Conservation (phyloP, 2,329 filamentous ascomycete species). For the Cladosporium sp. region DNA sequence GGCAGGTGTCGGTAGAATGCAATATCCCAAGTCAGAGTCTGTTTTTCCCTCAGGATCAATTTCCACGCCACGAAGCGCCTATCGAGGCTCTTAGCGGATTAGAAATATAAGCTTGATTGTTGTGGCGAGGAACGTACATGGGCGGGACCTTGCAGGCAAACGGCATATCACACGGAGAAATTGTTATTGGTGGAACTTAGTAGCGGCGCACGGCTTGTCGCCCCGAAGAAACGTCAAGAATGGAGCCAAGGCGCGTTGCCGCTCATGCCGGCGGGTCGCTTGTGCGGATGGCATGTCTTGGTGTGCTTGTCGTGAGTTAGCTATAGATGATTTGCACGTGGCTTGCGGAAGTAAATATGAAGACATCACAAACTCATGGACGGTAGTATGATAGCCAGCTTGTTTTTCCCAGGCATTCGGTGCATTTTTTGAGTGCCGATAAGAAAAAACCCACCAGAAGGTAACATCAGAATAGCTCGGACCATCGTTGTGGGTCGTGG, state of each 20-base stretch:
- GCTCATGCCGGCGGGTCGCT: slow-evolving; percentile 1
- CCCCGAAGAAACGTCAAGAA: slow-evolving; percentile 9
- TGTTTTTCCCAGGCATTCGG: neutral
- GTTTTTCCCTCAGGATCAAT: neutral
- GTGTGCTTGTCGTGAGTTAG: neutral
- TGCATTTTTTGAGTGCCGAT: neutral
- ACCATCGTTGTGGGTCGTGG: neutral
- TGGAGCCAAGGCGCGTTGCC: slow-evolving; percentile 10
- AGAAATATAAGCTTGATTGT: neutral
- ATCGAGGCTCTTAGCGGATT: neutral
- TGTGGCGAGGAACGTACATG: neutral
- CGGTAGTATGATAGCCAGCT: neutral
- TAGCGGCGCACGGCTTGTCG: neutral
- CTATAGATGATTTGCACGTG: neutral
- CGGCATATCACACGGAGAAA: neutral
- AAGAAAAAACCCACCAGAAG: neutral
- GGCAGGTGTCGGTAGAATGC: neutral
- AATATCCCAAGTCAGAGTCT: neutral
- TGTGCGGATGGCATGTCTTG: slow-evolving; percentile 14
- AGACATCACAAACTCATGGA: neutral
- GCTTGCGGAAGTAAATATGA: neutral
- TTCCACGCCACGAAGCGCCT: neutral
- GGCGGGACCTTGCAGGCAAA: neutral
- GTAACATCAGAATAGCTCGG: neutral
- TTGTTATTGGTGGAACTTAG: slow-evolving; percentile 9